phyloP scores from a whole-genome alignment of 306 rosid genomes.

The Albizia julibrissin region DNA sequence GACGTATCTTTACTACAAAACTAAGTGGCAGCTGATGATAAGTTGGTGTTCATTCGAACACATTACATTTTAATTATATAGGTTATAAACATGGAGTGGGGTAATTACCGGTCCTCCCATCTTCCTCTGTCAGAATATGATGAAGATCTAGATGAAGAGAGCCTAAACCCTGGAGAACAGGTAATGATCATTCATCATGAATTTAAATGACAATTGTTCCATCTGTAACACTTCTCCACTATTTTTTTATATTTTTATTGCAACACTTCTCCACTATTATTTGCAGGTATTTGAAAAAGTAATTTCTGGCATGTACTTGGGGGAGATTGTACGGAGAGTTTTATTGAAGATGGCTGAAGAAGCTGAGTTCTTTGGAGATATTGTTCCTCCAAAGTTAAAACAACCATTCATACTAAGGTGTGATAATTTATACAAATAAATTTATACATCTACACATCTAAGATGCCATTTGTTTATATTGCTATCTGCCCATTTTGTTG shows the following conservation, averaged over 20 bases:
- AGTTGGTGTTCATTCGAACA: background rate
- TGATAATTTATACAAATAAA: conserved; percentile 17
- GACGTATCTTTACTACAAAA: background rate
- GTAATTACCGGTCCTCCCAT: conserved; percentile 84
- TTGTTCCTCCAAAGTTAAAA: conserved; percentile 76
- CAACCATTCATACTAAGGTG: conserved; percentile 81
- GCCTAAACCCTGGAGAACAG: conserved; percentile 98
- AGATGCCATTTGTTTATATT: conserved; percentile 15
- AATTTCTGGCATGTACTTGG: conserved; percentile 97
- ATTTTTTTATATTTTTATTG: background rate
- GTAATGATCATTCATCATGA: conserved; percentile 43
- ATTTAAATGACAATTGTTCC: conserved; percentile 7
- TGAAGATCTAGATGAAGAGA: conserved; percentile 68
- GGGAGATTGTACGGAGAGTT: conserved; percentile 86
- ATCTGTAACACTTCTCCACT: conserved; percentile 32
- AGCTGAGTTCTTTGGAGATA: conserved; percentile 84
- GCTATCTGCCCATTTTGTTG: background rate
- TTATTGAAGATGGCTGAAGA: conserved; percentile 85
- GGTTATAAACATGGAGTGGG: conserved; percentile 99
- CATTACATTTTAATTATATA: conserved; percentile 35
- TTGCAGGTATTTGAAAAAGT: conserved; percentile 88
- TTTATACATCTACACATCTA: background rate
- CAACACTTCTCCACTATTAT: conserved; percentile 32
- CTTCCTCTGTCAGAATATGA: conserved; percentile 92
- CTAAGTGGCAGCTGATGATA: conserved; percentile 8